phyloP scores from a whole-genome alignment of 495 filamentous ascomycete genomes.

The Polyplosphaeria fusca region DNA sequence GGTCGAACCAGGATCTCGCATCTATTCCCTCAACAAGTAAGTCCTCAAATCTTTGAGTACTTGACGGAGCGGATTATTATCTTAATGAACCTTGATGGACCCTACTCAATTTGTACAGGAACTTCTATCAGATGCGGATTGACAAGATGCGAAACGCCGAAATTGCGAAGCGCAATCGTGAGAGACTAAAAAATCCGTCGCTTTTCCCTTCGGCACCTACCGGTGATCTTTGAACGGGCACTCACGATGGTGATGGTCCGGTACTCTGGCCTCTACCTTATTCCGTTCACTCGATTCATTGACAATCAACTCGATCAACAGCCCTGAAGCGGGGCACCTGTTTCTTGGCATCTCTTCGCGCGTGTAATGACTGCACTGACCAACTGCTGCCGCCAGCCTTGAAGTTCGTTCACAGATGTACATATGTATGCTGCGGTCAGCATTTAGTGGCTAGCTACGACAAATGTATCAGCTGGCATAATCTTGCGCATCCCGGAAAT shows the following conservation, averaged over 20 bases:
- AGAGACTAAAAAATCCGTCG: conserved; percentile 73
- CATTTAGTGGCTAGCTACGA: conserved; percentile 19
- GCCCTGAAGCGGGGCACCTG: conserved; percentile 9
- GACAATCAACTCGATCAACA: conserved; percentile 4
- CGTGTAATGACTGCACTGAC: conserved; percentile 12
- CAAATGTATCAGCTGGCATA: conserved; percentile 4
- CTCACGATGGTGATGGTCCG: neutral
- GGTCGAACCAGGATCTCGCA: conserved; percentile 53
- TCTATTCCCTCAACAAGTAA: conserved; percentile 85
- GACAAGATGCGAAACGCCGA: conserved; percentile 76
- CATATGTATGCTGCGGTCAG: conserved; percentile 23
- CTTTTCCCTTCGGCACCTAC: conserved; percentile 83
- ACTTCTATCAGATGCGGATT: conserved; percentile 81
- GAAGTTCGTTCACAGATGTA: conserved; percentile 5
- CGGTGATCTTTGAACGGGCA: conserved; percentile 51
- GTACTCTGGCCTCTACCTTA: neutral
- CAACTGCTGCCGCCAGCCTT: conserved; percentile 16
- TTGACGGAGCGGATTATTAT: no score
- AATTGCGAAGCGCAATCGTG: conserved; percentile 74
- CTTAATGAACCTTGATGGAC: neutral
- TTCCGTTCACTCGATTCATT: no score
- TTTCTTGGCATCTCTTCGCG: conserved; percentile 17
- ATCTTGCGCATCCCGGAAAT: conserved; percentile 3
- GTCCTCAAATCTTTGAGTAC: no score
- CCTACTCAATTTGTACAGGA: conserved; percentile 50